Base-by-base conservation (phyloP, 257 asterid genomes). In the Coffea canephora region DNA sequence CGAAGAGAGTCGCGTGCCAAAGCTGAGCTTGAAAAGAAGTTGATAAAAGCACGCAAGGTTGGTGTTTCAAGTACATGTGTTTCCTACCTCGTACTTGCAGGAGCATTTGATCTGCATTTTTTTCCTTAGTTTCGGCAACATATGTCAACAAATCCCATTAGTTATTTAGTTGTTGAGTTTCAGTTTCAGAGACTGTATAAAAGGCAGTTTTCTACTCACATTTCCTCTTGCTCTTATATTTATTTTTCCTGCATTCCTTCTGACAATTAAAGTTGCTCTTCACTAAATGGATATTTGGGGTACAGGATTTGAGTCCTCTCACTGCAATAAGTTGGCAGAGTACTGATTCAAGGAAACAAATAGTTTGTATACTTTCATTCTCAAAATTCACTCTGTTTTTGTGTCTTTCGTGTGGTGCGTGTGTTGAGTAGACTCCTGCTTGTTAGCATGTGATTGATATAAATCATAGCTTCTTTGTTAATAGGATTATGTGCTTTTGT, bases 1-100 rank as follows among this genome's bases (percentile, higher is more conserved):
- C 88, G 98, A 82, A 85, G 98, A 74, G 91, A 94, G 82, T 88
- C 97, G 64, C 98, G 98, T 12, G 97, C 97, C 69, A 94, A 94
- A 87, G 97, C 97, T 1, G 98, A 92, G 88, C 94, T 92, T 64
- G 95, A 91, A 81, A 92, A 74, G 88, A 94, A 94, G 87, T 74
- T 91, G 78, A 90, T 94, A 27, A 93, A 94, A 89, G 85, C 49
- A 76, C 90, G 97, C 54, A 94, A 93, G 97, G 98, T 94, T 78
- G 12, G 84, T 64, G 9, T 46, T 75, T 69, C 85, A 66, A 23
- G 36, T 23, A 5, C 21, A 41, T 16, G 41, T 19, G 34, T 39
- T 78, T 45, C 59, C 62, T 45, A 39, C 59, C 65, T 39, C 8
- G 1, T 12, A 12, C 62, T 67, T 50, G 36, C 15, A 61, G 36